A percentile compares a stretch with the other conserved stretches of the same genome.
phyloP scores from a whole-genome alignment of 768 basidiomycete species.

The Agrocybe praecox region DNA sequence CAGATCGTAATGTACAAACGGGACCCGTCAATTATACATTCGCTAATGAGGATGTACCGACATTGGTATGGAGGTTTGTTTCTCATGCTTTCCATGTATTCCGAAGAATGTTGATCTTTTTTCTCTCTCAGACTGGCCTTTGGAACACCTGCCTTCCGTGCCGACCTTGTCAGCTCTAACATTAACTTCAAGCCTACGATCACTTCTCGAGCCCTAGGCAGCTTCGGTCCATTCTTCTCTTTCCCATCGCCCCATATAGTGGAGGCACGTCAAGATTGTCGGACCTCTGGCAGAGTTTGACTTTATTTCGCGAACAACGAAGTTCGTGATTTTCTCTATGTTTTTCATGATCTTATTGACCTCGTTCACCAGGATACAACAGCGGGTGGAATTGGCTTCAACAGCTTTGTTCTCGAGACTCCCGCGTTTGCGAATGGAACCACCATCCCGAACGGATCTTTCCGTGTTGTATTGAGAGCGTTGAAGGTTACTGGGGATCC shows the following conservation, averaged over 20 bases:
- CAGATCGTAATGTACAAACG: slow-evolving; percentile 39
- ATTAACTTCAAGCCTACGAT: slow-evolving; percentile 43
- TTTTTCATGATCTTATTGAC: not conserved
- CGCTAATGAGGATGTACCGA: slow-evolving; percentile 40
- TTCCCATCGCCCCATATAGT: slow-evolving; percentile 37
- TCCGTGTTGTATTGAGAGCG: slow-evolving; percentile 40
- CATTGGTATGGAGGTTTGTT: slow-evolving; percentile 39
- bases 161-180: slow-evolving; percentile 50
- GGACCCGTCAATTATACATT: slow-evolving; percentile 50
- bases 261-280: slow-evolving; percentile 41
- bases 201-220: slow-evolving; percentile 25
- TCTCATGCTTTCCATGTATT: not conserved
- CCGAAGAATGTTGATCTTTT: not conserved
- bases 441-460: slow-evolving; percentile 41
- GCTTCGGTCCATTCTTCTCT: slow-evolving; percentile 33
- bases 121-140: slow-evolving; percentile 39
- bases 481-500: slow-evolving; percentile 45
- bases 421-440: slow-evolving; percentile 48
- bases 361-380: slow-evolving; percentile 12
- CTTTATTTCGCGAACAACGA: slow-evolving; percentile 50
- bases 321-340: slow-evolving; percentile 26
- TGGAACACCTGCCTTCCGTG: slow-evolving; percentile 46
- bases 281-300: slow-evolving; percentile 50
- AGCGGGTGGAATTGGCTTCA: slow-evolving; percentile 29
- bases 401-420: slow-evolving; percentile 24